These are phyloP conservation scores for Trichophyton equinum DNA, from an alignment of 2,329 filamentous ascomycete genomes.

Conservation along the genomic window DNA sequence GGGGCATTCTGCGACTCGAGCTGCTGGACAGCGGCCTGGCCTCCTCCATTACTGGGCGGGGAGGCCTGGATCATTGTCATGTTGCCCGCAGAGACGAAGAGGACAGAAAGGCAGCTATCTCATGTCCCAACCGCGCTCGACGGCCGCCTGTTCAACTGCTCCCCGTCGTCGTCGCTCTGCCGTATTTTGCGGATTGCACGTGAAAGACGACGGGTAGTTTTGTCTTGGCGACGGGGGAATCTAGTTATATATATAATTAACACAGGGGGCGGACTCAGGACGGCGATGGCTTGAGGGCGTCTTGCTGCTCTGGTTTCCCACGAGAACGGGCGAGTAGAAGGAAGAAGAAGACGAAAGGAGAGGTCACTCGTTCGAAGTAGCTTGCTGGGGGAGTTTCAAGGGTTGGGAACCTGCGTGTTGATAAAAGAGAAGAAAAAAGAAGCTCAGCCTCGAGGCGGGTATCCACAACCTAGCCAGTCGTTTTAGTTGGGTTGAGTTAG, in stretches of 20 bases:
- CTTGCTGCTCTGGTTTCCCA: background rate
- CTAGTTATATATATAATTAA: background rate
- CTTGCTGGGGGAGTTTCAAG: background rate
- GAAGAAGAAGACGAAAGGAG: background rate
- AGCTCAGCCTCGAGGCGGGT: conserved; percentile 1
- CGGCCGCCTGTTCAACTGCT: background rate
- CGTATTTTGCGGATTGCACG: background rate
- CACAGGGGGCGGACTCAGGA: background rate
- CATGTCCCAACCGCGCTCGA: background rate
- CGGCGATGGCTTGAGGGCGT: no score
- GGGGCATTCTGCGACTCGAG: background rate
- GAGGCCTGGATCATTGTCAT: background rate
- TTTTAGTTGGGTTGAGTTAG: no score
- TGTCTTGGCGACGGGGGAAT: background rate
- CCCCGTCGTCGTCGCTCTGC: no score
- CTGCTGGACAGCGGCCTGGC: background rate
- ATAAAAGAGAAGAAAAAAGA: background rate
- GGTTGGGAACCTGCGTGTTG: background rate
- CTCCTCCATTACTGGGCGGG: background rate
- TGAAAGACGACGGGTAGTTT: background rate
- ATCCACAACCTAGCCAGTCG: background rate
- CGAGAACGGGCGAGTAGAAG: background rate
- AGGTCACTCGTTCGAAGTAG: background rate
- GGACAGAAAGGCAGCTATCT: background rate
- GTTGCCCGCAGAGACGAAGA: no score